Percentiles rank a stretch among this genome's conserved stretches.
Conservation (phyloP, 208 protist species). For the Acanthamoeba royreba region DNA sequence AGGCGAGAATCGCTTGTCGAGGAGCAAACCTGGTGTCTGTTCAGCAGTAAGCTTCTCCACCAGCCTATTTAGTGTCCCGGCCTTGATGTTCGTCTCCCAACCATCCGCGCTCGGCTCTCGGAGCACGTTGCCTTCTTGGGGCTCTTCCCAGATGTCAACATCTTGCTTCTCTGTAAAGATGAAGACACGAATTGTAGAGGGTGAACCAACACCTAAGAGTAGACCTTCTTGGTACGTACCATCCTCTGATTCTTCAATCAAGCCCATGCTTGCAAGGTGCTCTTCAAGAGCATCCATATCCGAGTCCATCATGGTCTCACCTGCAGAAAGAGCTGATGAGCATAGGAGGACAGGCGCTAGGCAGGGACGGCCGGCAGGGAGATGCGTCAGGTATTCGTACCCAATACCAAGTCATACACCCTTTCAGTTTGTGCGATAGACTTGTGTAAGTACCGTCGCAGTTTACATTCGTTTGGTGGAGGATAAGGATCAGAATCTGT, state of each 20-base stretch:
- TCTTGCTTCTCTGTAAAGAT: background rate
- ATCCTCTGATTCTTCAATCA: too few species aligned
- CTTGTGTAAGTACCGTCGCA: background rate
- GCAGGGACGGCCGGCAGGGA: too few species aligned
- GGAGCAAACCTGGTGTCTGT: background rate
- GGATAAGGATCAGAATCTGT: too few species aligned
- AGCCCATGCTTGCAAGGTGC: too few species aligned
- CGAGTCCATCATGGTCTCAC: too few species aligned
- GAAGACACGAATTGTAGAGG: background rate
- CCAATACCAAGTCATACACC: background rate
- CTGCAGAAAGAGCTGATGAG: background rate
- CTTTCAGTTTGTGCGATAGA: background rate
- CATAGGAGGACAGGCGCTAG: too few species aligned
- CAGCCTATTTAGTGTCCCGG: constrained; percentile 26
- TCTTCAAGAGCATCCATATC: too few species aligned
- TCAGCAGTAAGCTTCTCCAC: constrained; percentile 23
- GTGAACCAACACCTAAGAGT: too few species aligned
- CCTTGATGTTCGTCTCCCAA: background rate
- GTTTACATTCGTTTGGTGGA: background rate
- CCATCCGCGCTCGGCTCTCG: too few species aligned
- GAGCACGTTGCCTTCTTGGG: background rate
- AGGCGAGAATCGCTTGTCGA: too few species aligned
- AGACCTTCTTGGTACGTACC: too few species aligned
- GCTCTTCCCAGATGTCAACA: constrained; percentile 43
- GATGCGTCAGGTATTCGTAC: background rate